These are phyloP conservation scores for Colletotrichum higginsianum DNA, from an alignment of 2,329 filamentous ascomycete genomes.

Conservation along the genomic window DNA sequence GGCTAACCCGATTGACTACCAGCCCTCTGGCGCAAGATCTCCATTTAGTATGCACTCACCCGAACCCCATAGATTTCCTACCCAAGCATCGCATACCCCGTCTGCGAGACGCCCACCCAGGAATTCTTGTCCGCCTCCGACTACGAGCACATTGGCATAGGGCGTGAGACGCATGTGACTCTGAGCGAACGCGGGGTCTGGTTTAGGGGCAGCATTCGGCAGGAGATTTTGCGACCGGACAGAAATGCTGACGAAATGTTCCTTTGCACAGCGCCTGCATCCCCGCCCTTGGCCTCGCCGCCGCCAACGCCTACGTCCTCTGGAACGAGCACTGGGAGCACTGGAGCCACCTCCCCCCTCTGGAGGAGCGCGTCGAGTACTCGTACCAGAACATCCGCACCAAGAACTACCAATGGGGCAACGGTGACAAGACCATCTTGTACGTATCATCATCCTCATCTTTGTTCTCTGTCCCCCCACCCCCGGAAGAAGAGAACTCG, in stretches of 20 bases:
- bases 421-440: conserved; percentile 92
- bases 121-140: not conserved
- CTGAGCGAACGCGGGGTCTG: not conserved
- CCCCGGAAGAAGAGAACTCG: not conserved
- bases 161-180: not conserved
- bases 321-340: conserved; percentile 99
- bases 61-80: not conserved
- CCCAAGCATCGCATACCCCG: conserved; percentile 45
- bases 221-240: not conserved
- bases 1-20: conserved; percentile 43
- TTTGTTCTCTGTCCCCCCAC: not conserved
- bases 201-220: not conserved
- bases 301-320: conserved; percentile 88
- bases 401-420: conserved; percentile 96
- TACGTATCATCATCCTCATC: conserved; percentile 59
- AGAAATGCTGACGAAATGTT: conserved; percentile 14
- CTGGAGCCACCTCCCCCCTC: conserved; percentile 85
- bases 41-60: conserved; percentile 83
- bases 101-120: not conserved
- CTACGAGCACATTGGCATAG: not conserved
- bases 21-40: conserved; percentile 98
- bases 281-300: conserved; percentile 79
- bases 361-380: conserved; percentile 94
- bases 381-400: conserved; percentile 97
- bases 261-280: conserved; percentile 75